Percentiles rank a stretch among this genome's conserved stretches.
phyloP scores from a whole-genome alignment of 164 flowering plant species.

The Piper betle region DNA sequence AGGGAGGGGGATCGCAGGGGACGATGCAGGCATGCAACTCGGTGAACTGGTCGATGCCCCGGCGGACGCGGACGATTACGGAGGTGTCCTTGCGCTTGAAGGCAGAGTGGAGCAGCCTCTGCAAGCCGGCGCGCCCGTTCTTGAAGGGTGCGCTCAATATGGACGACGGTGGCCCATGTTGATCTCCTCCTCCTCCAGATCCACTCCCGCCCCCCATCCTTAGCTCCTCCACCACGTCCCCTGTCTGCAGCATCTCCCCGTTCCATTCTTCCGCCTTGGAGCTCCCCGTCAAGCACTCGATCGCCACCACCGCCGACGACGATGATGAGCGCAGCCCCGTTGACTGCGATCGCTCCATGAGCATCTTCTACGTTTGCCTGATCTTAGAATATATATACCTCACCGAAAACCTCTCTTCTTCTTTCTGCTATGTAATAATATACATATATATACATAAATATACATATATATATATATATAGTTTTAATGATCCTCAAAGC shows the following conservation, averaged over 20 bases:
- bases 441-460: too few species aligned
- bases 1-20: slow-evolving; percentile 46
- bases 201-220: slow-evolving; percentile 59
- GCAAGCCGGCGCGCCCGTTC: slow-evolving; percentile 48
- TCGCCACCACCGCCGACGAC: slow-evolving; percentile 37
- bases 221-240: slow-evolving; percentile 80
- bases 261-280: slow-evolving; percentile 93
- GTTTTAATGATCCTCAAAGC: too few species aligned
- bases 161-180: too few species aligned
- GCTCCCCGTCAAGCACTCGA: slow-evolving; percentile 76
- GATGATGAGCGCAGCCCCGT: background rate
- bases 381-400: too few species aligned
- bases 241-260: slow-evolving; percentile 75
- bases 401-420: too few species aligned
- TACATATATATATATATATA: too few species aligned
- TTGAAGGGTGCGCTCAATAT: slow-evolving; percentile 48
- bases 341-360: slow-evolving; percentile 28
- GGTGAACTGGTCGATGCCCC: slow-evolving; percentile 50
- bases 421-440: too few species aligned
- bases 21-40: slow-evolving; percentile 85
- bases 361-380: too few species aligned
- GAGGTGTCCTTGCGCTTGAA: slow-evolving; percentile 36
- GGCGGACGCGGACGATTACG: slow-evolving; percentile 47
- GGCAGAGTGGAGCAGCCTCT: too few species aligned
- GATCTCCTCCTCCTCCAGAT: too few species aligned